Conservation (phyloP, 176 grass and related monocot genomes). For the Musa troglodytarum region DNA sequence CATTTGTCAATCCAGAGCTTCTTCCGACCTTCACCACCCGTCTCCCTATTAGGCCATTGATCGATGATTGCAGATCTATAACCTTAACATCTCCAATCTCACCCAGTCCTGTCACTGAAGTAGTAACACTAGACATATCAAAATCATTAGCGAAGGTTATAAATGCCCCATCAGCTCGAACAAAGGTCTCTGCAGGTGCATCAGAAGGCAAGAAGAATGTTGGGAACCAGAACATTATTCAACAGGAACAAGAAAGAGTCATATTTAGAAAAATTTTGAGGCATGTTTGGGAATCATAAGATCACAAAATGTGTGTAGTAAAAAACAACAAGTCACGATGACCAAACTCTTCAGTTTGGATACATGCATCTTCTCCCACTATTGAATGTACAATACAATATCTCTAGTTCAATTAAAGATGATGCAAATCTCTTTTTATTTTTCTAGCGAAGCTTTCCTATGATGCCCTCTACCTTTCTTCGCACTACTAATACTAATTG, state of each 20-base stretch:
- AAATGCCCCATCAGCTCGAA: constrained; percentile 89
- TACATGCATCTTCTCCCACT: not conserved
- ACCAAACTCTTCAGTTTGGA: not conserved
- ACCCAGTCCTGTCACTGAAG: constrained; percentile 71
- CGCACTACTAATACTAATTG: too few species aligned
- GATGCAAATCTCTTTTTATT: too few species aligned
- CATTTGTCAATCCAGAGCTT: constrained; percentile 85
- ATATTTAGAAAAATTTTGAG: not conserved
- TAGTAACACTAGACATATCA: constrained; percentile 66
- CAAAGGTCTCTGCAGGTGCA: constrained; percentile 94
- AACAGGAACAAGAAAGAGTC: not conserved
- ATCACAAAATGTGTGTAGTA: not conserved
- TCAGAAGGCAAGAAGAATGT: constrained; percentile 30
- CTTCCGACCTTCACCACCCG: constrained; percentile 81
- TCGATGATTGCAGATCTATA: constrained; percentile 79
- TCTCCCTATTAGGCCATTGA: constrained; percentile 69
- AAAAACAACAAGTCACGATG: not conserved
- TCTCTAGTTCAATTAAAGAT: too few species aligned
- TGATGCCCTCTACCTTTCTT: too few species aligned
- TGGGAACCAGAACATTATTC: constrained; percentile 33
- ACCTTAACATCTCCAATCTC: constrained; percentile 76
- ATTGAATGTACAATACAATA: too few species aligned
- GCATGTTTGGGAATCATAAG: not conserved
- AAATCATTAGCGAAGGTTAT: constrained; percentile 87
- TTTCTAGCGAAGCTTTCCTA: too few species aligned